Base-by-base conservation (phyloP, 2,329 filamentous ascomycete species). In the Aphanocladium album region DNA sequence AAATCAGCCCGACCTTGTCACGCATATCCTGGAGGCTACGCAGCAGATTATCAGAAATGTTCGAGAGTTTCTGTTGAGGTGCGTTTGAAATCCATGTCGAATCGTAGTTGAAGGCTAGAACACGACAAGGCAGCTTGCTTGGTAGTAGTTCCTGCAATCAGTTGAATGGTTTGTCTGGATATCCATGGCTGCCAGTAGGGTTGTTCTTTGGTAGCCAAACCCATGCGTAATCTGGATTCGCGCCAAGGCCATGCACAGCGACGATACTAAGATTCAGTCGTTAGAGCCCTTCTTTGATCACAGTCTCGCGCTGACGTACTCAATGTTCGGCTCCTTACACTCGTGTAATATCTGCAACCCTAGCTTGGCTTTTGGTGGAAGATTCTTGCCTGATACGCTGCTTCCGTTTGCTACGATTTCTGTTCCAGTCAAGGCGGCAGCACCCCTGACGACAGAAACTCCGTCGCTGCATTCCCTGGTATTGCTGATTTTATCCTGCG, bases 191-290 rank as follows among this genome's bases (percentile, higher is more conserved):
- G n/a, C 45, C n/a, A 4, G 30, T 23, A 17, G 62, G 62, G 43
- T 63, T 63, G 54, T 63, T 58, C 35, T 61, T 63, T 14, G 54
- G 62, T 27, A 58, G 49, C 62, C 62, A 63, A 27, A 61, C 49
- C 58, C 58, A 63, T 9, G 62, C 62, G 39, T 58, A 63, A 46
- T 61, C 58, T 23, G 54, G 62, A 51, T 63, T 63, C 17, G 62
- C 62, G 23, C 53, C 58, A 6, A 63, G 62, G 12, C 62, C 54
- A 51, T 63, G 54, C 12, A 63, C 54, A 39, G 59, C 62, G 6
- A 63, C 43, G 21, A 66, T 64, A 21, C 60, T 63, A 59, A 5
- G 5, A 30, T 9, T 9, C 30, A 30, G 9, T 9, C 30, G 9
- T 30, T 30, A 30, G 30, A 5, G 30, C n/a, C 30, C 9, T 5